A percentile compares a stretch with the other conserved stretches of the same genome.
These are phyloP conservation scores for Trichophaea hybrida DNA, from an alignment of 2,329 filamentous ascomycete species.

Conservation along the genomic window DNA sequence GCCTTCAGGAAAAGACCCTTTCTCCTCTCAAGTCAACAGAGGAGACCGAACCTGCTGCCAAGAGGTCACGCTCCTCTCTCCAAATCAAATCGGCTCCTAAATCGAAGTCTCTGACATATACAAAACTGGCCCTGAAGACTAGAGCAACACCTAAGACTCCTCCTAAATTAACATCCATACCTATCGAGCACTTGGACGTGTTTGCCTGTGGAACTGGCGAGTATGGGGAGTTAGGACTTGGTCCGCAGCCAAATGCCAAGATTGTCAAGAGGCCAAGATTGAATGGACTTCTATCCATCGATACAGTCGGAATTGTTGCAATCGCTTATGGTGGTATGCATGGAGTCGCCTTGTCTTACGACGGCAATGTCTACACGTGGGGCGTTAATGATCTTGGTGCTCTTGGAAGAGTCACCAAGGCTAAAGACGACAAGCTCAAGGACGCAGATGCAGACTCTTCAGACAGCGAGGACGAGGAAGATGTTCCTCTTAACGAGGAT, in stretches of 20 bases:
- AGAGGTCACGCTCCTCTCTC: neutral
- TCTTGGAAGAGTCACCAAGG: conserved; percentile 57
- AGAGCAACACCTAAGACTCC: conserved; percentile 5
- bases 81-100: conserved; percentile 9
- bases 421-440: conserved; percentile 46
- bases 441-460: conserved; percentile 42
- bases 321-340: conserved; percentile 74
- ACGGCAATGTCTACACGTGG: conserved; percentile 74
- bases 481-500: conserved; percentile 52
- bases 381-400: conserved; percentile 77
- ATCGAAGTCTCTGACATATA: conserved; percentile 13
- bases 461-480: conserved; percentile 36
- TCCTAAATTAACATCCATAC: conserved; percentile 26
- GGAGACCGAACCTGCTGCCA: neutral
- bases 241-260: conserved; percentile 42
- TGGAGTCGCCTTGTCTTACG: conserved; percentile 57
- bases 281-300: conserved; percentile 45
- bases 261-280: conserved; percentile 58
- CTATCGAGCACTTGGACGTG: conserved; percentile 49
- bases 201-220: conserved; percentile 70
- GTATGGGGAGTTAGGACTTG: conserved; percentile 70
- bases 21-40: neutral
- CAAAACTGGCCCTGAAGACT: conserved; percentile 8
- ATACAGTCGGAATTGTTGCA: conserved; percentile 53
- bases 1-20: neutral